These are phyloP conservation scores for Odontarrhena argentea DNA, from an alignment of 345 rosid genomes.

Conservation along the genomic window DNA sequence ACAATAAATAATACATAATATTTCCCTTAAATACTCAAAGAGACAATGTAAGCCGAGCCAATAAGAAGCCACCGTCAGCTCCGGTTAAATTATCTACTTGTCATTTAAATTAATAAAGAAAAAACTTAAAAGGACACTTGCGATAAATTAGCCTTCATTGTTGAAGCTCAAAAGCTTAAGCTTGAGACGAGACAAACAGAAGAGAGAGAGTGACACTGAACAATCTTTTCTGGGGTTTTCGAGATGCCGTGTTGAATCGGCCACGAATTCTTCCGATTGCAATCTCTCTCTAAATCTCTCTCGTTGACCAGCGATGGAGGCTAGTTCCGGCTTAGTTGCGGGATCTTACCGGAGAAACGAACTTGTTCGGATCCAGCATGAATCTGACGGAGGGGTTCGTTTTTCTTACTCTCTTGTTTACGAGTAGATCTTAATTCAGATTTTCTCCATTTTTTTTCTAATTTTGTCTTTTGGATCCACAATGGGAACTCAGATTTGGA, in stretches of 20 bases:
- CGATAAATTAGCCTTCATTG: constrained; percentile 44
- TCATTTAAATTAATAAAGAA: constrained; percentile 2
- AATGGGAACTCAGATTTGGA: constrained; percentile 21
- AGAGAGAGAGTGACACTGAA: constrained; percentile 29
- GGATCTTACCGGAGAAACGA: constrained; percentile 98
- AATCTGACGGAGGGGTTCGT: constrained; percentile 96
- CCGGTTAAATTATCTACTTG: constrained; percentile 41
- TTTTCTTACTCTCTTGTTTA: background rate
- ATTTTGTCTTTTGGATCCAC: constrained; percentile 10
- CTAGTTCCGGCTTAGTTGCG: constrained; percentile 95
- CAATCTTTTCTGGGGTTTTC: background rate
- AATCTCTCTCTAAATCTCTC: constrained; percentile 10
- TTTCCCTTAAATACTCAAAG: background rate
- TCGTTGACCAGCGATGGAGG: constrained; percentile 59
- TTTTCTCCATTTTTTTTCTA: constrained; percentile 6
- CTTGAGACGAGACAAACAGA: constrained; percentile 5
- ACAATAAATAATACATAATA: too few species aligned
- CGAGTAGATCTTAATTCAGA: constrained; percentile 22
- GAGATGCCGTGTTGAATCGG: constrained; percentile 70
- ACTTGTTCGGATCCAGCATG: constrained; percentile 96
- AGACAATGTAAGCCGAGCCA: background rate
- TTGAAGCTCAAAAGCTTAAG: constrained; percentile 1
- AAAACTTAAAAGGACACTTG: constrained; percentile 14
- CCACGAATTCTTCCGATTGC: constrained; percentile 28
- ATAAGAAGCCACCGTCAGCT: constrained; percentile 39